These are phyloP conservation scores for Hymenoscyphus occultus DNA, from an alignment of 2,329 filamentous ascomycete species.

Conservation along the genomic window DNA sequence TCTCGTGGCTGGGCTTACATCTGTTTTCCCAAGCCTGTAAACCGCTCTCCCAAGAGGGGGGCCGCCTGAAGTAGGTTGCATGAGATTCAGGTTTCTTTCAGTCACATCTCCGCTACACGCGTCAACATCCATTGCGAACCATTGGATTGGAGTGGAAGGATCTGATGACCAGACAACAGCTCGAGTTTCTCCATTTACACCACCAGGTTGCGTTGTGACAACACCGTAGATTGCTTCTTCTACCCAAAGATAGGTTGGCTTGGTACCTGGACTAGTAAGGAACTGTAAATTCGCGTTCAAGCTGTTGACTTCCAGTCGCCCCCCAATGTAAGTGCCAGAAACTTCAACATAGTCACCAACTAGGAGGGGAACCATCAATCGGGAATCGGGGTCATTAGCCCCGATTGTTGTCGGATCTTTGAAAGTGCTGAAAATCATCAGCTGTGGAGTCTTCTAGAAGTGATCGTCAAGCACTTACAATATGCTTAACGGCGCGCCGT, in stretches of 20 bases:
- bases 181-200: constrained; percentile 38
- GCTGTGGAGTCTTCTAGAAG: constrained; percentile 36
- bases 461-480: constrained; percentile 32
- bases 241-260: neutral
- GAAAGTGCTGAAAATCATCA: constrained; percentile 13
- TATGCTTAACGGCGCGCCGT: neutral
- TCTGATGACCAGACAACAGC: constrained; percentile 36
- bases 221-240: constrained; percentile 38
- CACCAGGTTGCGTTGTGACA: constrained; percentile 32
- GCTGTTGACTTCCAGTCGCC: constrained; percentile 38
- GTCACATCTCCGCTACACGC: constrained; percentile 42
- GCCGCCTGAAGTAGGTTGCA: constrained; percentile 24
- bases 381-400: constrained; percentile 35
- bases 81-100: constrained; percentile 33
- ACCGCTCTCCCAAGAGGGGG: constrained; percentile 41
- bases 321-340: constrained; percentile 36
- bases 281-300: constrained; percentile 33
- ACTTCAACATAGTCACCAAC: constrained; percentile 42
- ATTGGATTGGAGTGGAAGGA: constrained; percentile 32
- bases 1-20: constrained; percentile 41
- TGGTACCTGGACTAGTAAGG: neutral
- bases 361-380: constrained; percentile 42
- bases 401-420: constrained; percentile 15
- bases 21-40: constrained; percentile 31
- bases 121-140: constrained; percentile 42